Conservation (phyloP, 1,284 basidiomycete species). For the Entoloma clypeatum region DNA sequence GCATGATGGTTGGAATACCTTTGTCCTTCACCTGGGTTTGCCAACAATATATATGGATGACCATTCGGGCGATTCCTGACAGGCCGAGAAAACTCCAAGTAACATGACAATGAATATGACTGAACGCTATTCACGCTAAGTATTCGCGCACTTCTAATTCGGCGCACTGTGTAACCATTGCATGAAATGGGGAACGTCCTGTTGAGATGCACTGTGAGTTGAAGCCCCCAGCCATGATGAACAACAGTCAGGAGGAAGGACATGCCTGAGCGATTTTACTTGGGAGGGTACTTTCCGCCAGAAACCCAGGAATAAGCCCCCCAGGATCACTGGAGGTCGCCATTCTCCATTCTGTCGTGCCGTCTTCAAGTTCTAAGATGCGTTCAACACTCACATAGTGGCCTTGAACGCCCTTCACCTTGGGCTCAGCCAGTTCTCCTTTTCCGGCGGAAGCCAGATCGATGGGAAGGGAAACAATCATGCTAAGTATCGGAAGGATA, state of each 20-base stretch:
- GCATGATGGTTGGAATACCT: constrained; percentile 27
- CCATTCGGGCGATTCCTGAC: neutral
- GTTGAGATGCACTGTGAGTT: constrained; percentile 1
- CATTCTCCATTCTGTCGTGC: constrained; percentile 73
- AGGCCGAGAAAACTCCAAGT: neutral
- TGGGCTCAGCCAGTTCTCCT: constrained; percentile 53
- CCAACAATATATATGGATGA: neutral
- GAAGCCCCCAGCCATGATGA: constrained; percentile 9
- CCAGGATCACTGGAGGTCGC: constrained; percentile 73
- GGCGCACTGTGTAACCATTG: constrained; percentile 35
- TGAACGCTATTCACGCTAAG: neutral
- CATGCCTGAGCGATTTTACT: constrained; percentile 59
- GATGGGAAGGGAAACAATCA: constrained; percentile 70
- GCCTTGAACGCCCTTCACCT: constrained; percentile 65
- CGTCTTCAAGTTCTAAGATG: constrained; percentile 58
- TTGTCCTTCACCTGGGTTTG: neutral
- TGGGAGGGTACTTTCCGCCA: constrained; percentile 56
- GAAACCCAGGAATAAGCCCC: constrained; percentile 61
- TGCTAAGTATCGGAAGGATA: constrained; percentile 42
- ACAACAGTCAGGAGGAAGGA: constrained; percentile 6
- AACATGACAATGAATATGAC: constrained; percentile 1
- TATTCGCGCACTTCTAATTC: constrained; percentile 8
- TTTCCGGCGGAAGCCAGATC: constrained; percentile 50
- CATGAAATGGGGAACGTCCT: constrained; percentile 70
- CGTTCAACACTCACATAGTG: constrained; percentile 70